Percentiles rank a stretch among this genome's conserved stretches.
These are phyloP conservation scores for Peniophora sp. DNA, from an alignment of 1,284 basidiomycete species.

Conservation along the genomic window DNA sequence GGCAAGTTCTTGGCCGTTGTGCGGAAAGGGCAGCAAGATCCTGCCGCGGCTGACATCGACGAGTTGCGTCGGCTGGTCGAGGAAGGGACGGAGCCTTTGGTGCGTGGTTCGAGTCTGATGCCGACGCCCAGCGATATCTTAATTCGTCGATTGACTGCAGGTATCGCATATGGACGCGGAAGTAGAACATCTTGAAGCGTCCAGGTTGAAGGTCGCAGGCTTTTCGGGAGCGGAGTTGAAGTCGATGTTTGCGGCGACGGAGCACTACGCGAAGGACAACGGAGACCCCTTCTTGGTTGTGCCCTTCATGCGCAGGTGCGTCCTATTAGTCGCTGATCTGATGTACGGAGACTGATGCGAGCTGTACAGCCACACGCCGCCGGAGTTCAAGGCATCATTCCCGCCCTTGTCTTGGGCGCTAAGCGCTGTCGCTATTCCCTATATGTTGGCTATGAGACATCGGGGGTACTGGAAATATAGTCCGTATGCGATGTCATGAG, in stretches of 20 bases:
- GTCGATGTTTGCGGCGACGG: conserved; percentile 19
- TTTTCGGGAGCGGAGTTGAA: conserved; percentile 22
- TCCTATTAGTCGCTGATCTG: not conserved
- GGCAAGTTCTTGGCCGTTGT: conserved; percentile 20
- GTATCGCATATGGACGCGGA: conserved; percentile 28
- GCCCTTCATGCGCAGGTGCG: conserved; percentile 29
- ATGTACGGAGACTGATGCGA: not conserved
- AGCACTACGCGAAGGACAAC: conserved; percentile 21
- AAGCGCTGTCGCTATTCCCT: conserved; percentile 25
- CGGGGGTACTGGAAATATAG: conserved; percentile 34
- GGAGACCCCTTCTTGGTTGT: conserved; percentile 24
- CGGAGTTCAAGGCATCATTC: conserved; percentile 25
- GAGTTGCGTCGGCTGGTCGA: conserved; percentile 20
- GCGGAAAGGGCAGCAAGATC: conserved; percentile 16
- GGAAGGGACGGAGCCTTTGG: conserved; percentile 20
- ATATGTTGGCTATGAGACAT: conserved; percentile 23
- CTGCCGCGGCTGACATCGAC: conserved; percentile 20
- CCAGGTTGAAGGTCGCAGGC: conserved; percentile 19
- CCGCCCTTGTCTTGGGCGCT: conserved; percentile 30
- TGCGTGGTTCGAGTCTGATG: conserved; percentile 7
- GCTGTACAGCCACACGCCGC: conserved; percentile 24
- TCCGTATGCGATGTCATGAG: conserved; percentile 18
- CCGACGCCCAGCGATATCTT: not conserved
- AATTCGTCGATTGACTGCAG: conserved; percentile 10
- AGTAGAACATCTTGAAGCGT: conserved; percentile 22